phyloP scores from a whole-genome alignment of 495 filamentous ascomycete genomes.

The Platismatia glauca region DNA sequence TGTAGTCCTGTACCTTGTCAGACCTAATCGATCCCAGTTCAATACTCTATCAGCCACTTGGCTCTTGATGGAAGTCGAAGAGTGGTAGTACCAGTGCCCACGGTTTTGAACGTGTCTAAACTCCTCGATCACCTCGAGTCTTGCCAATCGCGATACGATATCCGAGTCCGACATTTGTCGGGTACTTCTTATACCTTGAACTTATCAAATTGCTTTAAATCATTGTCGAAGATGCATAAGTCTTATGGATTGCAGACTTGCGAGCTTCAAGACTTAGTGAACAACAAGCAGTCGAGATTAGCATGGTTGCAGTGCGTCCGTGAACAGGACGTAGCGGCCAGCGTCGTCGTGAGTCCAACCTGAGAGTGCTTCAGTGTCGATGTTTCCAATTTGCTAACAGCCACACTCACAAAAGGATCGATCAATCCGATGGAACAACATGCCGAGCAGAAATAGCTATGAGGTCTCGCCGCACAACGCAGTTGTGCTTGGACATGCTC shows the following conservation, averaged over 20 bases:
- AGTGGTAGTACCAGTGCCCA: constrained; percentile 36
- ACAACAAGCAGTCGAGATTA: constrained; percentile 39
- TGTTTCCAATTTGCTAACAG: constrained; percentile 4
- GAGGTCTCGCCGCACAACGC: constrained; percentile 34
- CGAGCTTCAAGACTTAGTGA: constrained; percentile 26
- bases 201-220: constrained; percentile 35
- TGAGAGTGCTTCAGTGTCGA: constrained; percentile 35
- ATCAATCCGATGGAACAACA: constrained; percentile 44
- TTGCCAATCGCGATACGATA: constrained; percentile 41
- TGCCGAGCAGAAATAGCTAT: constrained; percentile 43
- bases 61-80: constrained; percentile 31
- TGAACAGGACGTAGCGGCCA: constrained; percentile 34
- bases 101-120: constrained; percentile 36
- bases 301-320: constrained; percentile 40
- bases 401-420: constrained; percentile 27
- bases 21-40: constrained; percentile 31
- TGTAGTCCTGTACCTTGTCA: neutral
- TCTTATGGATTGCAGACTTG: neutral
- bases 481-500: constrained; percentile 24
- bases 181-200: constrained; percentile 40
- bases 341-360: constrained; percentile 22
- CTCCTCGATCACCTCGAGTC: constrained; percentile 37
- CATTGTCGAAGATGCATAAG: neutral
- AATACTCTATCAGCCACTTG: constrained; percentile 41
- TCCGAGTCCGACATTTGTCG: constrained; percentile 39